phyloP scores from a whole-genome alignment of 139 green algal species.

The Spirogloea muscicola region DNA sequence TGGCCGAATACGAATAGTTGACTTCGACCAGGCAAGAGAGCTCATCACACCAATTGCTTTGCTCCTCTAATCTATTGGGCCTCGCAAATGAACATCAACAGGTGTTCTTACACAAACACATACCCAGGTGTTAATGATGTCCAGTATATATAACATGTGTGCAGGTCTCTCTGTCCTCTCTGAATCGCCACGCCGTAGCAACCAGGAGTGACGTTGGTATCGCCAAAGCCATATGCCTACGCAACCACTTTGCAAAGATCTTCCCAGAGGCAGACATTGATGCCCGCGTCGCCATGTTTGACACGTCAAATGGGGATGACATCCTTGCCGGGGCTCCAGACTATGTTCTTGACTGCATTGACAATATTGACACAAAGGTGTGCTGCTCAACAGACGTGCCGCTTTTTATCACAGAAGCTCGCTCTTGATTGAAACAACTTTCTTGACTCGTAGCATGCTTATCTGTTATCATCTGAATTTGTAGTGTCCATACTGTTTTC shows the following conservation, averaged over 20 bases:
- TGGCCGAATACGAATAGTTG: conserved; percentile 80
- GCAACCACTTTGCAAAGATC: conserved; percentile 76
- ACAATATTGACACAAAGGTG: conserved; percentile 98
- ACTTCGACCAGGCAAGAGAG: conserved; percentile 88
- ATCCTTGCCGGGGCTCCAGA: conserved; percentile 75
- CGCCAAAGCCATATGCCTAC: conserved; percentile 74
- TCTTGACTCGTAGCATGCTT: too few relatives aligned
- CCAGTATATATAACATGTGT: too few relatives aligned
- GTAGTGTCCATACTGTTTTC: too few relatives aligned
- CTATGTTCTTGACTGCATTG: conserved; percentile 95
- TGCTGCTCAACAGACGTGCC: too few relatives aligned
- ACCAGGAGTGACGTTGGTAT: conserved; percentile 86
- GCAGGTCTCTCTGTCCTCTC: conserved; percentile 70
- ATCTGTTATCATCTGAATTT: too few relatives aligned
- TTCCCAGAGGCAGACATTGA: conserved; percentile 78
- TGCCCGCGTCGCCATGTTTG: conserved; percentile 75
- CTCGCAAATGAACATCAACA: background rate
- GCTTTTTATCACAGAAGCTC: too few relatives aligned
- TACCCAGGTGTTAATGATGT: too few relatives aligned
- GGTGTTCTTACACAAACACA: background rate
- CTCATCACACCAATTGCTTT: too few relatives aligned
- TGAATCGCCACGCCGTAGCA: conserved; percentile 90
- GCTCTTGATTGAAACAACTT: too few relatives aligned
- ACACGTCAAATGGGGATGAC: conserved; percentile 60
- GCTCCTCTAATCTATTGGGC: too few relatives aligned